Percentiles rank a stretch among this genome's conserved stretches.
Evolutionary conservation across 225 moss, liverwort and hornwort genomes (phyloP).

Genomic region (Sphagnum contortum): DNA sequence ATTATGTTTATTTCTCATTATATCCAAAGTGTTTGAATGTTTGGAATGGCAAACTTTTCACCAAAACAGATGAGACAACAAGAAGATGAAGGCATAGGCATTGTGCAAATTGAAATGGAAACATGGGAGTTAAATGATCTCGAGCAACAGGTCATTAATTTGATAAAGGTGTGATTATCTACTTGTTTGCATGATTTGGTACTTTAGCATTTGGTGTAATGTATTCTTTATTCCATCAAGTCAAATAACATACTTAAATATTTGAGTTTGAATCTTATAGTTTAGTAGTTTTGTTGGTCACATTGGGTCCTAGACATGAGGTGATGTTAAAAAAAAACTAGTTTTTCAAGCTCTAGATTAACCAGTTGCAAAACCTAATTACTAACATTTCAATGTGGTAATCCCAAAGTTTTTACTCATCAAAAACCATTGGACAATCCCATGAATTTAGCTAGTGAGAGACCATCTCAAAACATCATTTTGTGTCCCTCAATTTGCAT

Average conservation of each 20-base stretch:
- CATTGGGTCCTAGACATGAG: conserved; percentile 29
- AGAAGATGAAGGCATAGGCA: conserved; percentile 33
- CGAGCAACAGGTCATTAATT: conserved; percentile 54
- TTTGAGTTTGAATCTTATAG: neutral
- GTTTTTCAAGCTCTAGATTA: conserved; percentile 64
- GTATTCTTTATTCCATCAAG: no score
- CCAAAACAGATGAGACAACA: conserved; percentile 34
- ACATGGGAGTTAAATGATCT: conserved; percentile 52
- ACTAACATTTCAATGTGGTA: conserved; percentile 89
- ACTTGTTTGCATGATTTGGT: no score
- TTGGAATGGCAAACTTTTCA: neutral
- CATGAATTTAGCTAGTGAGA: no score
- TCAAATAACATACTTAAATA: neutral
- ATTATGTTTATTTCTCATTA: no score
- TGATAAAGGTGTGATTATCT: conserved; percentile 48
- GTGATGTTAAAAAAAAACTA: conserved; percentile 61
- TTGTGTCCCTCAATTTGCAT: no score
- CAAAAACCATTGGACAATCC: neutral
- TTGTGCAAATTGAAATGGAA: conserved; percentile 36
- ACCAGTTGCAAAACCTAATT: conserved; percentile 62
- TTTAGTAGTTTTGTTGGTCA: no score
- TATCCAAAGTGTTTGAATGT: neutral
- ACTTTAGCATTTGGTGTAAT: no score
- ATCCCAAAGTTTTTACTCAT: conserved; percentile 32
- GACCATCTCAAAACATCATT: no score